Conservation (phyloP, 2,329 filamentous ascomycete genomes). For the Fusarium ramigenum region DNA sequence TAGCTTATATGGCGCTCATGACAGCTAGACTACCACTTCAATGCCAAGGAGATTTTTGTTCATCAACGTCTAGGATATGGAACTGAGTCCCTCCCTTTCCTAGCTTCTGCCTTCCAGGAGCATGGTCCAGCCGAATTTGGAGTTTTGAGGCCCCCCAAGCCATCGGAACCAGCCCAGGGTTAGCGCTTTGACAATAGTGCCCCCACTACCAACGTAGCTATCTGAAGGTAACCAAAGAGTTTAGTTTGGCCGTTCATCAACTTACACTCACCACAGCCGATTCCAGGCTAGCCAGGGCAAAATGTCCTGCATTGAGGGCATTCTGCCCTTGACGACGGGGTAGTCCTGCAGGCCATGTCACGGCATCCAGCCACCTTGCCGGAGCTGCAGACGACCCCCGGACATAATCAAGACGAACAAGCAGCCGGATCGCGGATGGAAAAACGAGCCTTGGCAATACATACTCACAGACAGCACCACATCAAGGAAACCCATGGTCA, state of each 20-base stretch:
- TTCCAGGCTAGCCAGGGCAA: not conserved
- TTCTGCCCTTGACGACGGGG: not conserved
- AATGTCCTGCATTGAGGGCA: not conserved
- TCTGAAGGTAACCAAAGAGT: not conserved
- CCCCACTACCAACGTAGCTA: not conserved
- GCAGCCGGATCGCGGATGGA: not conserved
- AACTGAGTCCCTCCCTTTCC: not conserved
- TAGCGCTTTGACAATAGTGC: not conserved
- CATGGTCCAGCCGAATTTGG: not conserved
- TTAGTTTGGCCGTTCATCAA: not conserved
- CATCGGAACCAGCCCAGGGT: not conserved
- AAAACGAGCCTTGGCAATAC: not conserved
- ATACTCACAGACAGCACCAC: not conserved
- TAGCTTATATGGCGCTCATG: not conserved
- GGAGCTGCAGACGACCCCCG: not conserved
- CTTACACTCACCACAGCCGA: not conserved
- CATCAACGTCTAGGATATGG: not conserved
- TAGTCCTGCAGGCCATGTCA: not conserved
- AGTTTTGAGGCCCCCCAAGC: not conserved
- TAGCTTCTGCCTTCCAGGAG: not conserved
- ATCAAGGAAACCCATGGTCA: not conserved
- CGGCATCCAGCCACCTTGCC: not conserved
- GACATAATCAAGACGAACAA: not conserved
- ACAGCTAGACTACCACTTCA: not conserved
- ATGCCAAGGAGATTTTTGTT: not conserved